Conservation (phyloP, 768 basidiomycete species). For the Clathrus columnatus region DNA sequence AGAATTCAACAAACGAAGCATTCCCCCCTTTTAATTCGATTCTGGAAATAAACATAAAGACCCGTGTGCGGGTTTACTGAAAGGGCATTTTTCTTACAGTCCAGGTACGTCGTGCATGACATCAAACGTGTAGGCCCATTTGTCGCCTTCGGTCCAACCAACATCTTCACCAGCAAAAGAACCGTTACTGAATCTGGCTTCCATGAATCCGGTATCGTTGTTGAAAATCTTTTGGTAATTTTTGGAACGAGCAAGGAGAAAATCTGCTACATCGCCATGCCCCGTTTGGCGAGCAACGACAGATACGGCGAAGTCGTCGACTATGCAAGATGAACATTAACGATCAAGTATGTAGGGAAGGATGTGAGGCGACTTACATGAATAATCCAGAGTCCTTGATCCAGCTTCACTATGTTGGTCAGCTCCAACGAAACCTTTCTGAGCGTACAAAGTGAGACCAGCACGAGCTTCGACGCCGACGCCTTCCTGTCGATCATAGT, state of each 20-base stretch:
- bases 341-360: background rate
- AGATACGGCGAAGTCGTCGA: slow-evolving; percentile 70
- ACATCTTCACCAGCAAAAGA: slow-evolving; percentile 57
- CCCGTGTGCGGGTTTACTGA: too few species aligned
- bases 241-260: slow-evolving; percentile 47
- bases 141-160: slow-evolving; percentile 81
- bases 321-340: slow-evolving; percentile 32
- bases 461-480: slow-evolving; percentile 76
- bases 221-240: slow-evolving; percentile 64
- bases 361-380: slow-evolving; percentile 38
- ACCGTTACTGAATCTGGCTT: slow-evolving; percentile 61
- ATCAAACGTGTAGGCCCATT: slow-evolving; percentile 72
- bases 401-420: slow-evolving; percentile 75
- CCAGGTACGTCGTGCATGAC: slow-evolving; percentile 63
- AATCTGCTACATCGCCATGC: slow-evolving; percentile 39
- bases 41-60: background rate
- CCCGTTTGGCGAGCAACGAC: slow-evolving; percentile 48
- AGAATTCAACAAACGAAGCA: slow-evolving; percentile 49
- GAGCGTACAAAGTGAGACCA: slow-evolving; percentile 56
- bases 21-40: slow-evolving; percentile 61
- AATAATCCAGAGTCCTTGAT: slow-evolving; percentile 70
- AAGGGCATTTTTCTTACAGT: slow-evolving; percentile 22
- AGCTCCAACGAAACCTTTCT: slow-evolving; percentile 67
- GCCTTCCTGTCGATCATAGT: slow-evolving; percentile 67
- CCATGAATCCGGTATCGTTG: slow-evolving; percentile 67